Conservation (phyloP, 192 early-diverging fungal genomes). For the Glomus cerebriforme region DNA sequence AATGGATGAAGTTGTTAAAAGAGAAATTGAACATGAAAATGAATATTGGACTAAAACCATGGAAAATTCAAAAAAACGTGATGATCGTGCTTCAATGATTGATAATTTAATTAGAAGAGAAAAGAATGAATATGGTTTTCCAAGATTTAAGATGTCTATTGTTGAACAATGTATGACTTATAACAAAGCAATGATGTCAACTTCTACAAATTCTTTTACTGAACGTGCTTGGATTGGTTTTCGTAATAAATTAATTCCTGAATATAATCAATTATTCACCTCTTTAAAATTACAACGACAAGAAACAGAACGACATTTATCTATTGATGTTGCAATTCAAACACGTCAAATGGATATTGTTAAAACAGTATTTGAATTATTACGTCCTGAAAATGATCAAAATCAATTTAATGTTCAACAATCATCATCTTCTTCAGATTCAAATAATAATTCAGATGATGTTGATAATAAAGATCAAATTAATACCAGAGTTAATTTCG, state of each 20-base stretch:
- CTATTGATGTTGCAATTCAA: background rate
- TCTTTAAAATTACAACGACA: background rate
- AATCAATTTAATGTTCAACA: background rate
- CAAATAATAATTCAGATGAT: background rate
- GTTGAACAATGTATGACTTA: constrained; percentile 22
- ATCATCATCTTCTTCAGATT: background rate
- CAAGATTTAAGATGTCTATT: constrained; percentile 15
- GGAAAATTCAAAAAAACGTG: background rate
- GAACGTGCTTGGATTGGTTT: constrained; percentile 21
- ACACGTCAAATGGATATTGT: constrained; percentile 17
- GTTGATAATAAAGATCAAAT: background rate
- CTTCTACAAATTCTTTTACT: background rate
- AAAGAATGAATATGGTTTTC: constrained; percentile 11
- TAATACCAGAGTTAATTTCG: background rate
- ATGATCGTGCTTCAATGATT: background rate
- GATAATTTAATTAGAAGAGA: constrained; percentile 13
- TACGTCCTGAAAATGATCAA: background rate
- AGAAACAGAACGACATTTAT: background rate
- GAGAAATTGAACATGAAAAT: constrained; percentile 11
- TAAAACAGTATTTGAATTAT: constrained; percentile 9
- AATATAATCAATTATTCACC: background rate
- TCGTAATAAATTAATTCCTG: constrained; percentile 22
- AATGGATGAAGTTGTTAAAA: constrained; percentile 18
- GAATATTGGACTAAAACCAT: constrained; percentile 5
- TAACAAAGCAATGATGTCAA: constrained; percentile 16